Evolutionary conservation across 306 rosid species (phyloP), one percentile per base, ranked within the genome.

Genomic region (Fragaria nilgerrensis): DNA sequence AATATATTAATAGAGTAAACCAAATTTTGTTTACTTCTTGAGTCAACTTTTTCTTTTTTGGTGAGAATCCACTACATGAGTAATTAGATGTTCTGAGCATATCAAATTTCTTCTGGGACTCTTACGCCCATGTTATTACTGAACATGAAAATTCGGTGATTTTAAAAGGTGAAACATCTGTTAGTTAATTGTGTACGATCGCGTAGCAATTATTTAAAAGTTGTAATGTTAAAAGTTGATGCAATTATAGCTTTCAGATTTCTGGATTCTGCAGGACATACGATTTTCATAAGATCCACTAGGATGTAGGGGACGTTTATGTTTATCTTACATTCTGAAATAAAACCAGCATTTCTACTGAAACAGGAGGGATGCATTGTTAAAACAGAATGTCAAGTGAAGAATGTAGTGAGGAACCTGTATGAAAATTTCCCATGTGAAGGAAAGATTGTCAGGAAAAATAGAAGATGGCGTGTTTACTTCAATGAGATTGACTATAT

Each of bases 401-500:
- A 78, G 70, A 68, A 58, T 34, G 82, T 78, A 19, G 75, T 82
- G 32, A 78, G 62, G 43, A 82, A 68, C 56, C 64, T 67, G 39
- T 9, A 19, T 11, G 71, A 68, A 47, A 9, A 19, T 62, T 62
- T 15, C 41, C 20, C 20, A 5, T 4, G 41, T 56, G 85, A 74
- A 14, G 59, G 79, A 17, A 29, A 34, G 67, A 22, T 45, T 39
- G 7, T 72, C 43, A 75, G 55, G 17, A 78, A 52, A 63, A 78
- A 19, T 20, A 50, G 79, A 82, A 82, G 80, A 78, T 82, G 85
- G 85, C 65, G 45, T 23, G 85, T 82, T 74, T 82, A 68, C 75
- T 68, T 82, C 66, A 74, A 74, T 61, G 85, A 82, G 79, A 82
- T 68, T 61, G 85, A 82, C 49, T 82, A 25, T 41, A 16, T 82